A percentile compares a stretch with the other conserved stretches of the same genome.
phyloP scores from a whole-genome alignment of 164 flowering plant species.

The Buxus sempervirens region DNA sequence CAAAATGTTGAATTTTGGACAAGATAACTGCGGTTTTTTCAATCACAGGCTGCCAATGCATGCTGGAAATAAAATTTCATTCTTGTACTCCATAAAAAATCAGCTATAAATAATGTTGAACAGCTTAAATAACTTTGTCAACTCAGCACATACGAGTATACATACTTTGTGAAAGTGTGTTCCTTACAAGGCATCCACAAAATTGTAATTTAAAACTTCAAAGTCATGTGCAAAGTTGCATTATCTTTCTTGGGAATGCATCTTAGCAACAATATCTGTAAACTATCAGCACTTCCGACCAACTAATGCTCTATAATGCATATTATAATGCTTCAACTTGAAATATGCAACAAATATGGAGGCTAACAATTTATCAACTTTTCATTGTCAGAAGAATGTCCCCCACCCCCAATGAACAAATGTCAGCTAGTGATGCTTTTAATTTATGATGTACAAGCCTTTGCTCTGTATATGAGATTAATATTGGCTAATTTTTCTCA shows the following conservation, averaged over 20 bases:
- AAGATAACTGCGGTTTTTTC: neutral
- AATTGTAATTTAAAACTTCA: no score
- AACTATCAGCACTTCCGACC: no score
- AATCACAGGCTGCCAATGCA: neutral
- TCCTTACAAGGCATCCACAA: neutral
- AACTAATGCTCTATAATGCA: no score
- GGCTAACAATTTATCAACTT: neutral
- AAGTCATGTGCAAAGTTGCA: neutral
- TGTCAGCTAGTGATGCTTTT: neutral
- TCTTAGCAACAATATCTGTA: no score
- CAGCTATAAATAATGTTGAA: neutral
- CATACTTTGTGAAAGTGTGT: neutral
- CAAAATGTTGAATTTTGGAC: neutral
- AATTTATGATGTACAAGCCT: neutral
- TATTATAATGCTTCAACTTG: no score
- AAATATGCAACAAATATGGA: no score
- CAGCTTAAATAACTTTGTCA: neutral
- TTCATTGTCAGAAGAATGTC: no score
- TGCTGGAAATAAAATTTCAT: neutral
- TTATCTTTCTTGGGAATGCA: no score
- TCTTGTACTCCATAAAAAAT: neutral
- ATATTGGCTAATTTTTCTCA: neutral
- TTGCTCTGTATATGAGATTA: neutral
- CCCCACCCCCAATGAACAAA: neutral
- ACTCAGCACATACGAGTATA: neutral